phyloP scores from a whole-genome alignment of 306 rosid genomes.

The Trifolium subterraneum region DNA sequence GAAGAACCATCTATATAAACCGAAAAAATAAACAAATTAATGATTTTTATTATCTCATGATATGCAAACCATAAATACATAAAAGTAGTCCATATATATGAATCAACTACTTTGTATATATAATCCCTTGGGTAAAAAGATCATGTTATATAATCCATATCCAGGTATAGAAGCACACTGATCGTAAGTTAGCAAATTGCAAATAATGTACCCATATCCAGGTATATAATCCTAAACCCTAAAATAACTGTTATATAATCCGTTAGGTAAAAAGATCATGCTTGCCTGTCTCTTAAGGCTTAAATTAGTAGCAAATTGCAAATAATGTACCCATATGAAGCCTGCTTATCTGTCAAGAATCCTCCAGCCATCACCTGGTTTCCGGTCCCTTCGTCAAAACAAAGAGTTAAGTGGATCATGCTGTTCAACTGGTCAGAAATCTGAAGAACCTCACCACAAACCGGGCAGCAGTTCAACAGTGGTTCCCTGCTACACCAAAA shows the following conservation, averaged over 20 bases:
- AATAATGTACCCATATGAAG: conserved; percentile 80
- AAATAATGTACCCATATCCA: too few species aligned
- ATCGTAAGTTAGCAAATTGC: neutral
- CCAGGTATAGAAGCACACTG: conserved; percentile 36
- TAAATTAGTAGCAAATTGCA: conserved; percentile 33
- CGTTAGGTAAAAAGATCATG: neutral
- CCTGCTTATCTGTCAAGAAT: conserved; percentile 90
- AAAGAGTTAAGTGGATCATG: conserved; percentile 83
- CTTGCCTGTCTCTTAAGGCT: conserved; percentile 8
- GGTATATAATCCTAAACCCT: too few species aligned
- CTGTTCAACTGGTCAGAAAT: conserved; percentile 75
- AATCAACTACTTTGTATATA: conserved; percentile 21
- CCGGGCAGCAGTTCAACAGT: conserved; percentile 85
- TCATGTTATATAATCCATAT: conserved; percentile 20
- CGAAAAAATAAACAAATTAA: conserved; percentile 23
- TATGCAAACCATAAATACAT: conserved; percentile 30
- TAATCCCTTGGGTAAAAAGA: conserved; percentile 27
- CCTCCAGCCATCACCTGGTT: conserved; percentile 98
- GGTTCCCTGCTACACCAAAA: conserved; percentile 76
- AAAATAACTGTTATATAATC: too few species aligned
- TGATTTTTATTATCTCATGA: conserved; percentile 24
- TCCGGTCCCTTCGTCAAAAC: conserved; percentile 98
- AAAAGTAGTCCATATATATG: conserved; percentile 12
- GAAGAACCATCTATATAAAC: conserved; percentile 79
- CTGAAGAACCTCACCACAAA: conserved; percentile 89